Evolutionary conservation across 148 eudicot species (phyloP).

Genomic region (Pharnaceum exiguum): DNA sequence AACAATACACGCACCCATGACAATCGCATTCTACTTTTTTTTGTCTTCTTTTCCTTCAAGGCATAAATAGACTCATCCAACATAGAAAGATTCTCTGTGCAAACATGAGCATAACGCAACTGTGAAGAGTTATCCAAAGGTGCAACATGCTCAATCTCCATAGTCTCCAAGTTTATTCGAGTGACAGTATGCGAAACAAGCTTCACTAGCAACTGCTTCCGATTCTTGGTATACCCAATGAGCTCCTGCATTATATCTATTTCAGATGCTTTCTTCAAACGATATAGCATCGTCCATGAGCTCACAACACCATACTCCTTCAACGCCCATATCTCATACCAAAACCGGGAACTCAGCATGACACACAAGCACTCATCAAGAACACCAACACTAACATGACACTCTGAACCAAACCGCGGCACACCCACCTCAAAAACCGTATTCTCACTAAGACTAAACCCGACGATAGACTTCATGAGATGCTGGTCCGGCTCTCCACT

Average conservation of each 20-base stretch:
- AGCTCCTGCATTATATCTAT: background rate
- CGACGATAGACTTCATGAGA: conserved; percentile 1
- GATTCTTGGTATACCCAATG: background rate
- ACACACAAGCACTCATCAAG: conserved; percentile 18
- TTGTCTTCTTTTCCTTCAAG: too few relatives aligned
- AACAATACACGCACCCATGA: too few relatives aligned
- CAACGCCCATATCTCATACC: conserved; percentile 6
- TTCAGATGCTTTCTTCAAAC: background rate
- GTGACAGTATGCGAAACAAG: background rate
- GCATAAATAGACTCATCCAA: too few relatives aligned
- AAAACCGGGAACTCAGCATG: background rate
- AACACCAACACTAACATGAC: background rate
- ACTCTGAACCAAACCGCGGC: background rate
- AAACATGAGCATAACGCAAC: background rate
- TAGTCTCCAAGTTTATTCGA: conserved; percentile 5
- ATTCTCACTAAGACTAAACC: background rate
- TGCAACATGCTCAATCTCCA: background rate
- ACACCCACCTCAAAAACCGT: background rate
- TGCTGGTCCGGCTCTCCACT: background rate
- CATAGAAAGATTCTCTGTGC: conserved; percentile 19
- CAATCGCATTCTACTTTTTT: too few relatives aligned
- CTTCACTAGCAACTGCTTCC: conserved; percentile 12
- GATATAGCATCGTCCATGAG: conserved; percentile 10
- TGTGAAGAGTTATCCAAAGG: background rate
- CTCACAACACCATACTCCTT: conserved; percentile 17